A percentile compares a stretch with the other conserved stretches of the same genome.
Conservation (phyloP, 176 grass and related monocot genomes). For the Dendrocalamus sinicus region DNA sequence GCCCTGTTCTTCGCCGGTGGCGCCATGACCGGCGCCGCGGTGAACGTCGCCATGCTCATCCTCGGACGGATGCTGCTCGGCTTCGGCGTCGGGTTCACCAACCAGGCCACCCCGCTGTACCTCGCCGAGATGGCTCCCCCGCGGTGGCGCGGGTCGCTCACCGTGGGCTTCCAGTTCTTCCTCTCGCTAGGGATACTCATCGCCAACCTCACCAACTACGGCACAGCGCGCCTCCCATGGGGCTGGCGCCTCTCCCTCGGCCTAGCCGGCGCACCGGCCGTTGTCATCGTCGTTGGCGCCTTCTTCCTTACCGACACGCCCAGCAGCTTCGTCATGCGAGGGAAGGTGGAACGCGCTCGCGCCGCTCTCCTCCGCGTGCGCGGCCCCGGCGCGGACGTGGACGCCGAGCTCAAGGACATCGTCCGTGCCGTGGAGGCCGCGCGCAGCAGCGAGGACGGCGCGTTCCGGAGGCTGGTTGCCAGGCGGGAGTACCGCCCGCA, state of each 20-base stretch:
- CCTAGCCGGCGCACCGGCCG: constrained; percentile 61
- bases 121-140: constrained; percentile 81
- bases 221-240: constrained; percentile 44
- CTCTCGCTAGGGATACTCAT: constrained; percentile 52
- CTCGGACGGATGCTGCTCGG: too few species aligned
- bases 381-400: constrained; percentile 61
- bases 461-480: constrained; percentile 59
- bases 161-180: constrained; percentile 79
- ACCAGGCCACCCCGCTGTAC: constrained; percentile 36
- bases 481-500: constrained; percentile 73
- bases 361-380: constrained; percentile 63
- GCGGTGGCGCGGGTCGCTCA: constrained; percentile 72
- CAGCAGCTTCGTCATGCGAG: constrained; percentile 57
- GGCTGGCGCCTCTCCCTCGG: constrained; percentile 88
- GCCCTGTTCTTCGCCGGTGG: too few species aligned
- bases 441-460: constrained; percentile 54
- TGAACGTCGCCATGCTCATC: too few species aligned
- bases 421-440: constrained; percentile 40
- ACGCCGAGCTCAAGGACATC: constrained; percentile 69
- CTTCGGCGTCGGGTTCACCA: too few species aligned
- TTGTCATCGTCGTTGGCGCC: constrained; percentile 60
- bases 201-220: constrained; percentile 71
- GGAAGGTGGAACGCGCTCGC: constrained; percentile 43
- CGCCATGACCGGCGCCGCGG: too few species aligned
- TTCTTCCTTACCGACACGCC: constrained; percentile 78